Conservation (phyloP, 1,284 basidiomycete species). For the Leccinum griseonigrum region DNA sequence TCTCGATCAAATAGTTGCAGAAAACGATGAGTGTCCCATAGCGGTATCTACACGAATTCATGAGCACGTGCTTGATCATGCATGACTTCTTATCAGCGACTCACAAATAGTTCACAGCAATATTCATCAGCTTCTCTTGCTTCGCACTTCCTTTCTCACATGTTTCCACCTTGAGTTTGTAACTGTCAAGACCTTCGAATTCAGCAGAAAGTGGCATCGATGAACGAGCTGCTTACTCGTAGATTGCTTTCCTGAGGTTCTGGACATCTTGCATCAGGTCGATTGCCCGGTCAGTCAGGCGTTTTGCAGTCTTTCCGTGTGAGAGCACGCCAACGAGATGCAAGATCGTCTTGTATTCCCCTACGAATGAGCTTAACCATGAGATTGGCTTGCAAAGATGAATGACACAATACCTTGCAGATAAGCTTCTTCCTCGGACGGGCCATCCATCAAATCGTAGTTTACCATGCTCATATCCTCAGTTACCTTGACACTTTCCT, state of each 20-base stretch:
- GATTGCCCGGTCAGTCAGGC: conserved; percentile 84
- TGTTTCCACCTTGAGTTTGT: conserved; percentile 88
- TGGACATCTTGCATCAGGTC: conserved; percentile 94
- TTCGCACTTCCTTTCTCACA: conserved; percentile 78
- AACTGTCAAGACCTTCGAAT: conserved; percentile 45
- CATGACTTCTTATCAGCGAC: conserved; percentile 22
- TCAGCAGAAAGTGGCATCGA: conserved; percentile 1
- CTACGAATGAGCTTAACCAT: conserved; percentile 38
- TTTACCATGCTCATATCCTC: conserved; percentile 42
- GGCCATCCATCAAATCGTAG: conserved; percentile 72
- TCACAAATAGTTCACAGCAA: conserved; percentile 85
- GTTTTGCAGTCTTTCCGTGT: conserved; percentile 91
- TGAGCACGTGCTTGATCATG: conserved; percentile 1
- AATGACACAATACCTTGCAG: conserved; percentile 59
- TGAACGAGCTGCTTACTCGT: conserved; percentile 59
- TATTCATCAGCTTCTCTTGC: conserved; percentile 67
- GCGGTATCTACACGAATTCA: conserved; percentile 51
- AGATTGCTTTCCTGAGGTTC: conserved; percentile 89
- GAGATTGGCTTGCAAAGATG: background rate
- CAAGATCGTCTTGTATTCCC: conserved; percentile 96
- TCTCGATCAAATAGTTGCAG: conserved; percentile 93
- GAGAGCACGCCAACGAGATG: conserved; percentile 90
- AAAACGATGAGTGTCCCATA: conserved; percentile 95
- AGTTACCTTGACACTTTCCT: conserved; percentile 39
- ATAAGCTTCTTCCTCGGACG: conserved; percentile 84